Conservation (phyloP, 192 early-diverging fungal species). For the Lobulomyces angularis region DNA sequence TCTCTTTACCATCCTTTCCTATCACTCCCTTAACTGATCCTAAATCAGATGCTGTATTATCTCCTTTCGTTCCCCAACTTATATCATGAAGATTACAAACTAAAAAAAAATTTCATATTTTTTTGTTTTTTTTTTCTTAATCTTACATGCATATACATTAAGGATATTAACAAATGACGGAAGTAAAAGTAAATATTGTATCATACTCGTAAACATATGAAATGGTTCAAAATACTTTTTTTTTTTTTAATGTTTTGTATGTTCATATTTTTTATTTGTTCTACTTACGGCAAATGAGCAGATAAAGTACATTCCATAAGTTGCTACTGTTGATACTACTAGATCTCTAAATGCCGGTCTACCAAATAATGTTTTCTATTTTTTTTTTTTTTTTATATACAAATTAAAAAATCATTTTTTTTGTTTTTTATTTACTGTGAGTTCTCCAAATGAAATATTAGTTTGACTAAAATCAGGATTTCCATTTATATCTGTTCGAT, state of each 20-base stretch:
- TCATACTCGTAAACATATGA: conserved; percentile 80
- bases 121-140: not conserved
- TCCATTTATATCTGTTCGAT: too few relatives aligned
- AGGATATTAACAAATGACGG: conserved; percentile 86
- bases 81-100: conserved; percentile 91
- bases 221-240: conserved; percentile 76
- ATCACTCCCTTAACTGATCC: conserved; percentile 65
- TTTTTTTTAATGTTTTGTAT: too few relatives aligned
- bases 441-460: too few relatives aligned
- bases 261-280: too few relatives aligned
- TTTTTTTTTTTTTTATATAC: too few relatives aligned
- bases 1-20: conserved; percentile 53
- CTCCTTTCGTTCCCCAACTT: conserved; percentile 94
- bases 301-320: conserved; percentile 72
- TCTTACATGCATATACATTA: conserved; percentile 72
- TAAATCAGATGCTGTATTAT: conserved; percentile 57
- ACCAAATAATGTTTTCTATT: too few relatives aligned
- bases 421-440: too few relatives aligned
- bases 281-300: too few relatives aligned
- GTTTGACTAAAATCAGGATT: too few relatives aligned
- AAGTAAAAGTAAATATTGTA: conserved; percentile 80
- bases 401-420: too few relatives aligned
- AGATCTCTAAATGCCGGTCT: conserved; percentile 58
- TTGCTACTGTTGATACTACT: conserved; percentile 64
- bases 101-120: not conserved